Conservation (phyloP, 768 basidiomycete genomes). For the Boletus subcaerulescens region DNA sequence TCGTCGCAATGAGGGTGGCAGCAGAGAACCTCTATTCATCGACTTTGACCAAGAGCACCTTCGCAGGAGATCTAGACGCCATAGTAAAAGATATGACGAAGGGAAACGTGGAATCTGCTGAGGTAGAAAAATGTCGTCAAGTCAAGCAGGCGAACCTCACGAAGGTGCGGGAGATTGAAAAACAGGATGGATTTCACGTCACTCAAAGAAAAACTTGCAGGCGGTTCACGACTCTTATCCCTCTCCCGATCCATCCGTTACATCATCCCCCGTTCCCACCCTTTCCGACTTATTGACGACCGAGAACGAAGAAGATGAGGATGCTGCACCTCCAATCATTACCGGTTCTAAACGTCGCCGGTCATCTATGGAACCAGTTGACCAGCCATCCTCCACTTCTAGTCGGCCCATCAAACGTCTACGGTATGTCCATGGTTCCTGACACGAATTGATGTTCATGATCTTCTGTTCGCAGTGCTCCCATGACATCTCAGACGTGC, state of each 20-base stretch:
- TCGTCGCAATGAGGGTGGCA: conserved; percentile 28
- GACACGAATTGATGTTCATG: fast-evolving
- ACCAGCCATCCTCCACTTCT: neutral
- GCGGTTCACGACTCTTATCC: conserved; percentile 7
- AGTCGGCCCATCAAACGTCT: conserved; percentile 20
- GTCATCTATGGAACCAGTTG: neutral
- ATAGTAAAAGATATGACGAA: conserved; percentile 30
- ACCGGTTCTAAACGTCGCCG: conserved; percentile 23
- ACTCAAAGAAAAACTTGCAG: conserved; percentile 3
- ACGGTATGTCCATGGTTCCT: conserved; percentile 9
- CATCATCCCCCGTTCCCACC: conserved; percentile 7
- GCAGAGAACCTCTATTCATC: conserved; percentile 34
- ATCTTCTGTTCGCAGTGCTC: neutral
- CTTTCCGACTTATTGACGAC: conserved; percentile 5
- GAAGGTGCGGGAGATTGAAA: conserved; percentile 1
- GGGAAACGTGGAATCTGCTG: neutral
- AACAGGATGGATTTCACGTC: neutral
- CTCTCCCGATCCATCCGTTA: conserved; percentile 12
- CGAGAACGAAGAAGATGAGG: conserved; percentile 17
- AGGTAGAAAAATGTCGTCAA: neutral
- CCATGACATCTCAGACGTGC: neutral
- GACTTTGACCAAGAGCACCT: conserved; percentile 23
- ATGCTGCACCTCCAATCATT: conserved; percentile 10
- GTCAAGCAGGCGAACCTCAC: neutral
- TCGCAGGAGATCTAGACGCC: conserved; percentile 29